A percentile compares a stretch with the other conserved stretches of the same genome.
These are phyloP conservation scores for Spathaspora passalidarum DNA, from an alignment of 805 yeast genomes.

Conservation along the genomic window DNA sequence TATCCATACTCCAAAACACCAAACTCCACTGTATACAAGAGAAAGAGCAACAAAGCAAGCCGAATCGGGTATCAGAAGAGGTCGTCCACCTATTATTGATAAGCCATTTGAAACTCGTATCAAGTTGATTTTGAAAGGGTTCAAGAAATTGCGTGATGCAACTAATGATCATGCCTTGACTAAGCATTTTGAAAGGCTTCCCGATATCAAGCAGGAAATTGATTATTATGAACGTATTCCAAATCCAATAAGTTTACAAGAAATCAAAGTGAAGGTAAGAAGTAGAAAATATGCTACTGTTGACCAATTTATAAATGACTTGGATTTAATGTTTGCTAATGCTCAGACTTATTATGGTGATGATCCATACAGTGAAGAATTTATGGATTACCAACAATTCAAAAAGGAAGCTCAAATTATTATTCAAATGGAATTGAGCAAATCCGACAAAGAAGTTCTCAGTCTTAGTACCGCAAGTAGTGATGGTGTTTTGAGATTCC, in stretches of 20 bases:
- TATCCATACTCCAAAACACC: constrained; percentile 1
- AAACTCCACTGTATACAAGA: constrained; percentile 3
- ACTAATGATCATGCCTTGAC: constrained; percentile 46
- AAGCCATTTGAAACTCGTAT: constrained; percentile 90
- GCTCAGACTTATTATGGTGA: constrained; percentile 58
- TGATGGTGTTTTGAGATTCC: constrained; percentile 60
- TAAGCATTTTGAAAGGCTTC: constrained; percentile 75
- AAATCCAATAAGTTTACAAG: constrained; percentile 66
- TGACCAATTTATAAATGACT: constrained; percentile 73
- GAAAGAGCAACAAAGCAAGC: constrained; percentile 8
- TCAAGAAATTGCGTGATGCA: constrained; percentile 67
- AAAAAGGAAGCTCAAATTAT: constrained; percentile 58
- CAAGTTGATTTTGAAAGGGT: constrained; percentile 76
- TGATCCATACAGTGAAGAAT: constrained; percentile 54
- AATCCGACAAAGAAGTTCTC: constrained; percentile 77
- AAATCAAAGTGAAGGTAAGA: constrained; percentile 78
- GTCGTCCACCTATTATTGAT: constrained; percentile 89
- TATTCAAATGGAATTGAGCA: constrained; percentile 66
- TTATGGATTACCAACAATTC: constrained; percentile 58
- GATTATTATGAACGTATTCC: constrained; percentile 52
- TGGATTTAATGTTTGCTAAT: constrained; percentile 70
- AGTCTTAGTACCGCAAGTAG: constrained; percentile 35
- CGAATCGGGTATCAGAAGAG: constrained; percentile 63
- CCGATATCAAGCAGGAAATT: constrained; percentile 57
- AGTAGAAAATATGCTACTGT: constrained; percentile 77